phyloP scores from a whole-genome alignment of 1,284 basidiomycete species.

The Boletellus deceptivus region DNA sequence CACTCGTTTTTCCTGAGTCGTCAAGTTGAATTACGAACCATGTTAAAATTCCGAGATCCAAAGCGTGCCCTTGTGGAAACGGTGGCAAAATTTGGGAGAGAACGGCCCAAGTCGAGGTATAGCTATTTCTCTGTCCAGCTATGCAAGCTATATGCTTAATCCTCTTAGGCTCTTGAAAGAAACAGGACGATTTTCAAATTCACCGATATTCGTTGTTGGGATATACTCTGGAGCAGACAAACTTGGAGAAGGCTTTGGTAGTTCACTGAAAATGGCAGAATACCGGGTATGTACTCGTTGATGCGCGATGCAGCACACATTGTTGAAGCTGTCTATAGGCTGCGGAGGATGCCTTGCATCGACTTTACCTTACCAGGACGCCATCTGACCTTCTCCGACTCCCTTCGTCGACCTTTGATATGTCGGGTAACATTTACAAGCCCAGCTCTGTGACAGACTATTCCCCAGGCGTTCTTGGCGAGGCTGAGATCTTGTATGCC shows the following conservation, averaged over 20 bases:
- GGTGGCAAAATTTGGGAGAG: slow-evolving; percentile 74
- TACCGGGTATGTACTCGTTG: slow-evolving; percentile 62
- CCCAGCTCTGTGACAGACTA: slow-evolving; percentile 41
- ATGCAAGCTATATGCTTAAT: not conserved
- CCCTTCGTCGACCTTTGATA: slow-evolving; percentile 60
- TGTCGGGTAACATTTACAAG: slow-evolving; percentile 27
- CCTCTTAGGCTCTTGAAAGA: slow-evolving; percentile 75
- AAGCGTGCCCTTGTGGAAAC: slow-evolving; percentile 79
- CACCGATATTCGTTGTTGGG: slow-evolving; percentile 91
- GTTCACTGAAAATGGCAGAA: slow-evolving; percentile 93
- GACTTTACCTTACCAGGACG: slow-evolving; percentile 76
- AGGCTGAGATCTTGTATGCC: slow-evolving; percentile 65
- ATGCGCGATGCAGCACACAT: not conserved
- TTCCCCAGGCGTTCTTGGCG: slow-evolving; percentile 51
- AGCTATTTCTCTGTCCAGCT: slow-evolving; percentile 10
- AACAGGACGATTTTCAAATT: slow-evolving; percentile 85
- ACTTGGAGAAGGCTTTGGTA: slow-evolving; percentile 94
- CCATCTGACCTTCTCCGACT: slow-evolving; percentile 65
- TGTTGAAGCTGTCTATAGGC: slow-evolving; percentile 46
- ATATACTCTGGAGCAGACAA: slow-evolving; percentile 88
- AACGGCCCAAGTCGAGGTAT: slow-evolving; percentile 73
- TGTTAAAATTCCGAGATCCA: slow-evolving; percentile 90
- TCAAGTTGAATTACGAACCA: slow-evolving; percentile 73
- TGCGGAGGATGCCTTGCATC: slow-evolving; percentile 80
- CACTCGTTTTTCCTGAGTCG: slow-evolving; percentile 85